Conservation (phyloP, 129 eudicot species). For the Pseudognaphalium luteoalbum region DNA sequence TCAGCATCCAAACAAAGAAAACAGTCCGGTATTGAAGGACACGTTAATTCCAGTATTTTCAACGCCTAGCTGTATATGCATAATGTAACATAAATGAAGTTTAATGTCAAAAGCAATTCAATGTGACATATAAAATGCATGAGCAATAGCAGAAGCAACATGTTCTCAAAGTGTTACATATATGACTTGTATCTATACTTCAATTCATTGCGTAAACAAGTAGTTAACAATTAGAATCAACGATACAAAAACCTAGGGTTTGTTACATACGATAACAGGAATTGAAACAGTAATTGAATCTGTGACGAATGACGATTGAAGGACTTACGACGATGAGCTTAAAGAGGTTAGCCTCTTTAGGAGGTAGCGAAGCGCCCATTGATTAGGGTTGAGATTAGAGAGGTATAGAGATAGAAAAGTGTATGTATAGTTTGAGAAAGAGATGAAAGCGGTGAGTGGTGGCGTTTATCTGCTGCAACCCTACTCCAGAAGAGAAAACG, state of each 20-base stretch:
- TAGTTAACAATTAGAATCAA: neutral
- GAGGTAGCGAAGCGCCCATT: conserved; percentile 97
- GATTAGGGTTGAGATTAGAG: conserved; percentile 2
- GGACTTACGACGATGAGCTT: conserved; percentile 89
- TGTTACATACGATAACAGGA: neutral
- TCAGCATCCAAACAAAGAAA: neutral
- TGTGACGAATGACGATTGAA: neutral
- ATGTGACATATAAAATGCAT: neutral
- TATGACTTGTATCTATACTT: neutral
- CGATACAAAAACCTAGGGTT: conserved; percentile 46
- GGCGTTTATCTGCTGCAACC: conserved; percentile 97
- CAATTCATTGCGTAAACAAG: neutral
- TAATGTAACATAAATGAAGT: neutral
- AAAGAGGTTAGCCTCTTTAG: conserved; percentile 97
- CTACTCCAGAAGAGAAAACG: conserved; percentile 31
- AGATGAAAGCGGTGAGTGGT: conserved; percentile 39
- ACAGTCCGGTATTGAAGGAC: neutral
- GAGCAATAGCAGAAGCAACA: neutral
- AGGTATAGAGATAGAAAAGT: conserved; percentile 14
- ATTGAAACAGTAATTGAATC: conserved; percentile 32
- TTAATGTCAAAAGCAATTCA: neutral
- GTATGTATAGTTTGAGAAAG: conserved; percentile 20
- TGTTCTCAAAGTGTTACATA: neutral
- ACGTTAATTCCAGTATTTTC: neutral
- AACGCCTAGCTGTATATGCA: neutral